Evolutionary conservation across 1,284 basidiomycete genomes (phyloP).

Genomic region (Papiliotrema laurentii): DNA sequence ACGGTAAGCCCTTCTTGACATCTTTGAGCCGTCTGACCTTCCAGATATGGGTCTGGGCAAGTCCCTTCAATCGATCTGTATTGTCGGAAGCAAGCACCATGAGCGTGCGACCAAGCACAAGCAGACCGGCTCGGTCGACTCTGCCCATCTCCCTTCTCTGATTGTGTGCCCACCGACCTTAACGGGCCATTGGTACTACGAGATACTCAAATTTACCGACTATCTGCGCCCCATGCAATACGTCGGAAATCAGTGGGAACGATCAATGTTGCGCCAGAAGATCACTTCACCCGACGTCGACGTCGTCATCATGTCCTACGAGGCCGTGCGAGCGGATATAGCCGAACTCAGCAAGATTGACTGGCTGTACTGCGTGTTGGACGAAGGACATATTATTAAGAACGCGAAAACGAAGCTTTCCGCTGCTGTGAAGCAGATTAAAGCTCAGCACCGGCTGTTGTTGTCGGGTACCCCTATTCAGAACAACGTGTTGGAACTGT

Average conservation of each 20-base stretch:
- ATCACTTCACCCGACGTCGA: conserved; percentile 62
- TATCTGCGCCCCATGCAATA: conserved; percentile 84
- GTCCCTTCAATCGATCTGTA: conserved; percentile 96
- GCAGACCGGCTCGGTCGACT: conserved; percentile 67
- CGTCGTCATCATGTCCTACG: conserved; percentile 93
- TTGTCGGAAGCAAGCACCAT: conserved; percentile 87
- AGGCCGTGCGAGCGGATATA: conserved; percentile 95
- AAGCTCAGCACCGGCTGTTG: conserved; percentile 87
- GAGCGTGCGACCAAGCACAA: conserved; percentile 73
- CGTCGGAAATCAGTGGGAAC: conserved; percentile 82
- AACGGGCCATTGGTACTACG: conserved; percentile 98
- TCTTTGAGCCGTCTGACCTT: not conserved
- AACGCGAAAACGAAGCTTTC: conserved; percentile 97
- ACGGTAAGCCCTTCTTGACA: conserved; percentile 58
- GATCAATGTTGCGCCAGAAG: conserved; percentile 64
- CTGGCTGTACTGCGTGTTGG: conserved; percentile 96
- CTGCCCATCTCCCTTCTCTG: conserved; percentile 84
- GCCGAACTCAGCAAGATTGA: conserved; percentile 65
- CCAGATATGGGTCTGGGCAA: conserved; percentile 96
- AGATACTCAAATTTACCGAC: conserved; percentile 88
- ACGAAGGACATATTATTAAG: conserved; percentile 99
- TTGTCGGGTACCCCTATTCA: conserved; percentile 98
- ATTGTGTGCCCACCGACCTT: conserved; percentile 97
- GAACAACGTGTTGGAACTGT: conserved; percentile 97
- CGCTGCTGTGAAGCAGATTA: conserved; percentile 88